Base-by-base conservation (phyloP, 2,329 filamentous ascomycete genomes). In the Leptoxyphium fumago region DNA sequence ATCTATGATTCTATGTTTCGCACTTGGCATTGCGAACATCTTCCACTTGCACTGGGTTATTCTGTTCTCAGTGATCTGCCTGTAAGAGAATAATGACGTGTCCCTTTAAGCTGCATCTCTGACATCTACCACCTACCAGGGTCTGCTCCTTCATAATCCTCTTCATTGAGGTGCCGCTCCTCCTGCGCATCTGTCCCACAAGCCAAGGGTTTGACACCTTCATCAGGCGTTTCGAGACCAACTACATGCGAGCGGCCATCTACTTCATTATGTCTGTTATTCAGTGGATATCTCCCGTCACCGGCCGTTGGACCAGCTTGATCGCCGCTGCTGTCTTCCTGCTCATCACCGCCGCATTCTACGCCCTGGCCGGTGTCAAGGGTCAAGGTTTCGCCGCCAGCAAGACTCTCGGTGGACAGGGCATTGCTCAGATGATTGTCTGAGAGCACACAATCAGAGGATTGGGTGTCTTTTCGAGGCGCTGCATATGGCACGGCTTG, bases 361-460 rank as follows among this genome's bases (percentile, higher is more conserved):
- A 98, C 64, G 68, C 75, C 21, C 66, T 86, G 42, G 86, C 86
- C 11, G 86, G 74, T 36, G 48, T 89, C 63, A 89, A 85, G 72
- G 82, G 83, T 47, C 85, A 93, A 68, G 82, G 77, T 30, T 93
- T 93, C 65, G 78, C 87, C 52, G 84, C 84, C 48, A 95, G 88
- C 74, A 96, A 96, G 77, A 96, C 89, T 13, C 73, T 98, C 43
- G 91, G 91, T 52, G 91, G 91, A 43, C 82, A 85, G 53, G 89
- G 89, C 43, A 83, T 95, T 54, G 91, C 87, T 49, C 88, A 95
- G 71, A 95, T 96, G 89, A 95, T 96, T 67, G 87, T 96, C 59
- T 94, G 72, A 69, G 54, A 8, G 34, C 4, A 7, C 21, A 26
- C 3, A 7, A 26, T 26, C 21, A 26, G 21, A 26, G 7, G 21